Conservation (phyloP, 768 basidiomycete genomes). For the Russula vinacea region DNA sequence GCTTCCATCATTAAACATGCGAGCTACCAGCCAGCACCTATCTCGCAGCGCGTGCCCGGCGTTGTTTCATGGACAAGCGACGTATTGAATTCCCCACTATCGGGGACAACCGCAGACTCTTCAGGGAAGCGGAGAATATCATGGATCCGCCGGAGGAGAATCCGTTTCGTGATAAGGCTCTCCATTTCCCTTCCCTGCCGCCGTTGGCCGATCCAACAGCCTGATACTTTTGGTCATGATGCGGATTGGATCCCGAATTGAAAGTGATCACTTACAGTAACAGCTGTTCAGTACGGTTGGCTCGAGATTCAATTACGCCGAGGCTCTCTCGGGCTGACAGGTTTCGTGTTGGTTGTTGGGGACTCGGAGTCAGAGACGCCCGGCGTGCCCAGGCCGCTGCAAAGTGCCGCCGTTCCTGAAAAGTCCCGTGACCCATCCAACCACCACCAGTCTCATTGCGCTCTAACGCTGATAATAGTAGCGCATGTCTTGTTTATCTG, state of each 20-base stretch:
- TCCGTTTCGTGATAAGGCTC: too few relatives aligned
- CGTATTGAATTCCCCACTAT: constrained; percentile 46
- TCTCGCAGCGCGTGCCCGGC: neutral
- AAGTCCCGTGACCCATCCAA: constrained; percentile 44
- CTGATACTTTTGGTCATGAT: neutral
- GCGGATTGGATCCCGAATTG: constrained; percentile 55
- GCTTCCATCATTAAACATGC: constrained; percentile 91
- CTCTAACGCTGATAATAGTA: too few relatives aligned
- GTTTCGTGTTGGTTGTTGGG: too few relatives aligned
- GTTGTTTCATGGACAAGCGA: constrained; percentile 47
- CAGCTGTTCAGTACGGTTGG: constrained; percentile 81
- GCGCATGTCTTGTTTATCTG: too few relatives aligned
- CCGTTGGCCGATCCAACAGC: too few relatives aligned
- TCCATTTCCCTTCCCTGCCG: too few relatives aligned
- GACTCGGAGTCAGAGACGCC: constrained; percentile 57
- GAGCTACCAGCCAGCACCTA: constrained; percentile 24
- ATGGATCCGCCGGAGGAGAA: too few relatives aligned
- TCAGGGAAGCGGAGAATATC: too few relatives aligned
- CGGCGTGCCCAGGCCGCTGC: constrained; percentile 45
- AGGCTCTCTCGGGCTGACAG: constrained; percentile 77
- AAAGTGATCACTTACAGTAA: constrained; percentile 66
- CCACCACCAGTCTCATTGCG: neutral
- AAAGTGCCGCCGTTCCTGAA: constrained; percentile 60
- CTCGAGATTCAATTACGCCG: constrained; percentile 68
- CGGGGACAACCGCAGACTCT: too few relatives aligned